These are phyloP conservation scores for Diplosphaera chodatii DNA, from an alignment of 139 green algal genomes.

Conservation along the genomic window DNA sequence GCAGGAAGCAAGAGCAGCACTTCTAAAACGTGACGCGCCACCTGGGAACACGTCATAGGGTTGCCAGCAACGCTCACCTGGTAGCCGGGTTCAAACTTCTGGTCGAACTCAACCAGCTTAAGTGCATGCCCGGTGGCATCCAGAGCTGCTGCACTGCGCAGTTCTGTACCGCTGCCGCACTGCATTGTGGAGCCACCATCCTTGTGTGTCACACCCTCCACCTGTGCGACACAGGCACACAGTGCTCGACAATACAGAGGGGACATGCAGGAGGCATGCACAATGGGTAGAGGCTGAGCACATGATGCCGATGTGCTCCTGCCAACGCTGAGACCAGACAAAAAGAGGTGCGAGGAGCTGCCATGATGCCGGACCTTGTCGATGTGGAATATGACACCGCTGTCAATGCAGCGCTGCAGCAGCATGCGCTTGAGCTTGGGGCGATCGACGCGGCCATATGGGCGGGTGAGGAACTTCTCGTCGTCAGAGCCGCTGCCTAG, in stretches of 20 bases:
- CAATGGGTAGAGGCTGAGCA: too few species aligned
- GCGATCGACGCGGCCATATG: slow-evolving; percentile 88
- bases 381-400: slow-evolving; percentile 59
- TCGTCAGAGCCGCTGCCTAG: too few species aligned
- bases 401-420: slow-evolving; percentile 64
- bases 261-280: too few species aligned
- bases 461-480: slow-evolving; percentile 74
- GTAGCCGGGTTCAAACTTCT: slow-evolving; percentile 77
- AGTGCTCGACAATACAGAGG: too few species aligned
- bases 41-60: too few species aligned
- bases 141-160: slow-evolving; percentile 57
- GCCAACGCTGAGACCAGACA: too few species aligned
- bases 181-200: slow-evolving; percentile 45
- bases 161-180: slow-evolving; percentile 34
- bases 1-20: too few species aligned
- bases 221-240: not conserved
- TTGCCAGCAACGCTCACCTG: too few species aligned
- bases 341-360: too few species aligned
- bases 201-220: slow-evolving; percentile 51
- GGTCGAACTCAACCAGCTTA: slow-evolving; percentile 83
- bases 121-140: slow-evolving; percentile 88
- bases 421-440: slow-evolving; percentile 86
- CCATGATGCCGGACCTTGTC: too few species aligned
- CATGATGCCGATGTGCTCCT: too few species aligned
- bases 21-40: too few species aligned